Conservation (phyloP, 768 basidiomycete genomes). For the Lentinula lateritia region DNA sequence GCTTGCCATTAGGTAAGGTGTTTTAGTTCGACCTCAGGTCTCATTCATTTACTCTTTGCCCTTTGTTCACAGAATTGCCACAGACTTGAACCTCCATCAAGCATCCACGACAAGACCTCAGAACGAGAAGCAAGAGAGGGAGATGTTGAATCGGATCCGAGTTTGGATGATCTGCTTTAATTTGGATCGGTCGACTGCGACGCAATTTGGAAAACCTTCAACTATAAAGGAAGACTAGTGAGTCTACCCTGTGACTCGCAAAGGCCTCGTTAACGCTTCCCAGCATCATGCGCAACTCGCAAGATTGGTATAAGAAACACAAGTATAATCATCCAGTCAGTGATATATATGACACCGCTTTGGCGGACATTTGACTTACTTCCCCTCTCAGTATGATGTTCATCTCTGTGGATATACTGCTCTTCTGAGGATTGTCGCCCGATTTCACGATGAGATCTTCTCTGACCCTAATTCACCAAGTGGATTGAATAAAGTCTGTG, state of each 20-base stretch:
- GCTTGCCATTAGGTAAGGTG: conserved; percentile 65
- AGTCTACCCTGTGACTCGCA: conserved; percentile 16
- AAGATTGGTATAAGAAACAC: conserved; percentile 72
- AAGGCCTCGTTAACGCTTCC: neutral
- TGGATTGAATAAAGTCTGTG: conserved; percentile 61
- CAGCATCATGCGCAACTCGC: conserved; percentile 64
- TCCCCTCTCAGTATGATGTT: conserved; percentile 52
- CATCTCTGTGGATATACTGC: conserved; percentile 72
- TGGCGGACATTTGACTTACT: neutral
- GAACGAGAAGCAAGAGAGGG: conserved; percentile 72
- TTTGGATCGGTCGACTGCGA: conserved; percentile 81
- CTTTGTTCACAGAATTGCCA: conserved; percentile 56
- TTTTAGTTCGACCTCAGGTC: neutral
- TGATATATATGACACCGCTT: neutral
- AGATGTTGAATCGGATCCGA: conserved; percentile 79
- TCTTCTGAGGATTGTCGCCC: conserved; percentile 62
- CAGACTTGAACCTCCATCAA: conserved; percentile 82
- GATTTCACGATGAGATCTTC: conserved; percentile 75
- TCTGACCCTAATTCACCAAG: conserved; percentile 62
- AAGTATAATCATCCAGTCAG: conserved; percentile 53
- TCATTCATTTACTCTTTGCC: neutral
- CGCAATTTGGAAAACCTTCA: conserved; percentile 85
- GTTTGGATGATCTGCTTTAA: conserved; percentile 92
- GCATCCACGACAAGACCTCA: conserved; percentile 54
- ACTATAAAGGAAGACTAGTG: conserved; percentile 84